Base-by-base conservation (phyloP, 345 rosid species). In the Orychophragmus violaceus region DNA sequence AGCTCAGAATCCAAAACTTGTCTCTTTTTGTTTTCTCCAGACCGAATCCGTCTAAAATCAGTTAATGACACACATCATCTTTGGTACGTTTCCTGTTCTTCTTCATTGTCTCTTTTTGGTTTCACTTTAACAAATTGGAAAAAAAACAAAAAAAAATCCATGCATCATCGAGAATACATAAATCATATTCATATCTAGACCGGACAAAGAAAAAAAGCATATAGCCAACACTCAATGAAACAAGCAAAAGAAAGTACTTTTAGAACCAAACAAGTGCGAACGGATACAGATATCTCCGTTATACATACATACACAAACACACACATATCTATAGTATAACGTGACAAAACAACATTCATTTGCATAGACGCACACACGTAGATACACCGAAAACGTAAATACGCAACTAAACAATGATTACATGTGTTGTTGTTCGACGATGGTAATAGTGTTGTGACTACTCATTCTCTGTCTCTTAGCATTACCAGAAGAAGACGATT, bases 401-500 rank as follows among this genome's bases (percentile, higher is more conserved):
- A 68, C 21, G n/a, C 29, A 11, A 46, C 21, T 35, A 62, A 33
- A 3, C 5, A 0, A 5, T 16, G 53, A 65, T 48, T 74, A 74
- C 68, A 24, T 62, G 21, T 74, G 83, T 83, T 84, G 86, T 35
- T 84, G 84, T 74, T 88, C 88, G 4, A 84, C 76, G 59, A 85
- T 79, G 48, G 80, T 84, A 6, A 74, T 62, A 62, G 46, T 62
- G 1, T 74, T 74, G 45, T 81, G 81, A 74, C 65, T 45, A 68
- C 64, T 66, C 75, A 89, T 83, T 71, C 95, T 83, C 76, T 89
- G 96, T 78, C 95, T 86, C 88, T 90, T 94, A 36, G 77, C 92
- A 83, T 68, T 87, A 3, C 83, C 95, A 0, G 95, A 82, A 63
- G 91, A 82, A 68, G 96, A 81, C 14, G 85, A 80, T 23, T 88